phyloP scores from a whole-genome alignment of 2,329 filamentous ascomycete species.

The Sclerotinia minor region DNA sequence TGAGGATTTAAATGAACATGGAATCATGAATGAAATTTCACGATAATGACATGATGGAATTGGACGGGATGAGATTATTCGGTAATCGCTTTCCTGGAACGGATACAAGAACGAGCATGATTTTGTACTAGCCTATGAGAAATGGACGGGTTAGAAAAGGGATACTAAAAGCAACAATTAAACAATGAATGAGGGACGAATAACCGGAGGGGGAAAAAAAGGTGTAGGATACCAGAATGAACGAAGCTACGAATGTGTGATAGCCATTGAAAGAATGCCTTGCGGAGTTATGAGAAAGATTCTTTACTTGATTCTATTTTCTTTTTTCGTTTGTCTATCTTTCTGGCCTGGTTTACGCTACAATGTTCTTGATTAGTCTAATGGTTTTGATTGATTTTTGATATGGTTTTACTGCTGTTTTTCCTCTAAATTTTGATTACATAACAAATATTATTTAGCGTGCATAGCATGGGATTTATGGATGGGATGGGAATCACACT shows the following conservation, averaged over 20 bases:
- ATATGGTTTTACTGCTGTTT: background rate
- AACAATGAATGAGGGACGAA: background rate
- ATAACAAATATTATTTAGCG: background rate
- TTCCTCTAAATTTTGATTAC: background rate
- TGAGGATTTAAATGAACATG: background rate
- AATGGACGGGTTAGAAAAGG: background rate
- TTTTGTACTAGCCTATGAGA: background rate
- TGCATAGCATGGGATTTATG: conserved; percentile 2
- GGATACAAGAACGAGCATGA: background rate
- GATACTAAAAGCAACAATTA: background rate
- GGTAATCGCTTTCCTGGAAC: background rate
- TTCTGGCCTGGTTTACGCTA: too few species aligned
- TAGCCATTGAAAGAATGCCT: background rate
- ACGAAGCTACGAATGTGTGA: background rate
- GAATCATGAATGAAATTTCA: conserved; percentile 11
- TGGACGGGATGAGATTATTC: background rate
- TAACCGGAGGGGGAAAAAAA: background rate
- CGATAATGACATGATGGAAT: conserved; percentile 11
- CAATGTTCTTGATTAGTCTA: background rate
- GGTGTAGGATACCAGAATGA: conserved; percentile 4
- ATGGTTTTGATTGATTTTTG: background rate
- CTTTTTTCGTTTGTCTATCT: conserved; percentile 9
- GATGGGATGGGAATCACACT: background rate
- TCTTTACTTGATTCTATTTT: background rate
- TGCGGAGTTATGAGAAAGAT: background rate